Base-by-base conservation (phyloP, 108 stramenopile species). In the Nitzschia sp. region DNA sequence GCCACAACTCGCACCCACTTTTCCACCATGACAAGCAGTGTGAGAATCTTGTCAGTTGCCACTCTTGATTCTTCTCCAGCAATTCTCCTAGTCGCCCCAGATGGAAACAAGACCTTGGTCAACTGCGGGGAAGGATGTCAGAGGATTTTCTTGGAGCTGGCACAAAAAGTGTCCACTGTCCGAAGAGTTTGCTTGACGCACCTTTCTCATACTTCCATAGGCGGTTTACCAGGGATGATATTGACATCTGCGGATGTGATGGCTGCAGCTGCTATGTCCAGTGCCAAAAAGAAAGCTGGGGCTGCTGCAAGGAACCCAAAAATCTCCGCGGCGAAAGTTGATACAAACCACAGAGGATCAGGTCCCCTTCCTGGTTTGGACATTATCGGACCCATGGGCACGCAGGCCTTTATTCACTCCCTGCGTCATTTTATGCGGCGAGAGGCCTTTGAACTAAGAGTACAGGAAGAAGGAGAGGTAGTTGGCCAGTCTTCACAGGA, bases 81-180 rank as follows among this genome's bases (percentile, higher is more conserved):
- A 17, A 68, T 92, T 26, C 81, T 92, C 34, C 17, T 92, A 17
- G 72, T 84, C 0, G 70, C 83, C 1, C 73, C 89, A 15, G 65
- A 84, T 55, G 85, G 86, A n/a, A 77, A 73, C 42, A 89, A 87
- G 74, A 88, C 80, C 3, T 73, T 93, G 22, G 76, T 93, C 0
- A 89, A 93, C 53, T 93, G 88, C 67, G 91, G 91, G 9, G 88
- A 90, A 65, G 91, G 91, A 53, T 87, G 87, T 58, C 91, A 93
- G 63, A 77, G 91, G 41, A 75, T 87, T 15, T 93, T 89, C 72
- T 77, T 93, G 43, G 91, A 93, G 75, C 83, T 81, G 22, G 70
- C 70, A 3, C 81, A 86, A 15, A 81, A 82, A n/a, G 57, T 89
- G 29, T 79, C 84, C 37, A 81, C 80, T 15, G 82, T 93, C 34